Conservation (phyloP, 768 basidiomycete genomes). For the Lactarius vividus region DNA sequence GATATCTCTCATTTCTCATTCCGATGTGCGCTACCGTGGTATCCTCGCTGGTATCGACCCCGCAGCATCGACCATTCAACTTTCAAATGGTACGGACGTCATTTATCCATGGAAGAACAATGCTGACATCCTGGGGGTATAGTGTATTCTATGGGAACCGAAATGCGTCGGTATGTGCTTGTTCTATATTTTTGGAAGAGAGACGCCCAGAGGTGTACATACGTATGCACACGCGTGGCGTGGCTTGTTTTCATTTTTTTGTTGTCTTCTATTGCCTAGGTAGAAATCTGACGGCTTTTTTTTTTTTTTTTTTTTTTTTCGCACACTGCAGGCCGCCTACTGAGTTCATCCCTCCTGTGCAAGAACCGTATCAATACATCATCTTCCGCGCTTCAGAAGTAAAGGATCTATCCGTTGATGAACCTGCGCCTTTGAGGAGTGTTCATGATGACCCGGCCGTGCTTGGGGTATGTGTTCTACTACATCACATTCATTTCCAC, state of each 20-base stretch:
- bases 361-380: conserved; percentile 84
- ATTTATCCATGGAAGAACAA: background rate
- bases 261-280: background rate
- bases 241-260: conserved; percentile 54
- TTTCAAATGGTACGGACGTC: conserved; percentile 69
- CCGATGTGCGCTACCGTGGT: conserved; percentile 87
- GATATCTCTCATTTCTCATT: conserved; percentile 87
- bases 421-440: conserved; percentile 52
- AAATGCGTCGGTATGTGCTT: conserved; percentile 65
- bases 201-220: conserved; percentile 54
- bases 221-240: conserved; percentile 49
- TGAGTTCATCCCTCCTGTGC: conserved; percentile 81
- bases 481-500: conserved; percentile 20
- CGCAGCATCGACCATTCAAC: conserved; percentile 78
- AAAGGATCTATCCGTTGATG: conserved; percentile 84
- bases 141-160: conserved; percentile 89
- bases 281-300: conserved; percentile 27
- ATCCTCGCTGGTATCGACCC: conserved; percentile 87
- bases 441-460: conserved; percentile 86
- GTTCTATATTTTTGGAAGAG: conserved; percentile 37
- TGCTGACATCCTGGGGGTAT: background rate
- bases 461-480: conserved; percentile 56
- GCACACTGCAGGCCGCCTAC: conserved; percentile 51
- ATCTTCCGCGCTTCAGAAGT: conserved; percentile 90
- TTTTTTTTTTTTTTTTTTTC: conserved; percentile 37